A percentile compares a stretch with the other conserved stretches of the same genome.
phyloP scores from a whole-genome alignment of 192 early-diverging fungal species.

The Podila horticola region DNA sequence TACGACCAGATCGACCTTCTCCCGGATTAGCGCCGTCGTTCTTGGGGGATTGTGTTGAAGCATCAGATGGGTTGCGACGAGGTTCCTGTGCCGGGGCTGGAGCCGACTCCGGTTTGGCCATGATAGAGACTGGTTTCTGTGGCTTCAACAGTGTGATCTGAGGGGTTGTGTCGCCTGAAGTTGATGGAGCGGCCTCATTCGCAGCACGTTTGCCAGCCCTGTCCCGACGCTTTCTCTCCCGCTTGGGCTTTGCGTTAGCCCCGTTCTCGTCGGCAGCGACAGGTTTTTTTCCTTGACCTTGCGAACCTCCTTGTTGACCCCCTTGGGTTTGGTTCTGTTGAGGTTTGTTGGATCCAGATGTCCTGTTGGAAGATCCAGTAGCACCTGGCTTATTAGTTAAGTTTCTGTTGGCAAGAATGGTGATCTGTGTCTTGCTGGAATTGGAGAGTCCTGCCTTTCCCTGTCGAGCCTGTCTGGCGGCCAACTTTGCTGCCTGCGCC shows the following conservation, averaged over 20 bases:
- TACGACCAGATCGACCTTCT: background rate
- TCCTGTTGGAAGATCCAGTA: background rate
- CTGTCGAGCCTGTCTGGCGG: constrained; percentile 37
- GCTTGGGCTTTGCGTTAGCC: constrained; percentile 28
- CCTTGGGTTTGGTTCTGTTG: background rate
- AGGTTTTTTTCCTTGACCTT: constrained; percentile 3
- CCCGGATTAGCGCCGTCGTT: background rate
- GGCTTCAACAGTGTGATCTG: constrained; percentile 44
- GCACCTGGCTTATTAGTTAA: constrained; percentile 1
- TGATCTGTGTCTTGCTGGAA: constrained; percentile 33
- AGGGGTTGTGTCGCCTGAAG: constrained; percentile 5
- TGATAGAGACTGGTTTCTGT: background rate
- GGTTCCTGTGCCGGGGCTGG: background rate
- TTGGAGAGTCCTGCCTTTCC: constrained; percentile 36
- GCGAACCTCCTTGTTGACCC: background rate
- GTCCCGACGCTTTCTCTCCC: constrained; percentile 39
- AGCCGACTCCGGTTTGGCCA: background rate
- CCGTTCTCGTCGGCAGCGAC: constrained; percentile 1
- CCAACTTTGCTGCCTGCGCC: constrained; percentile 42
- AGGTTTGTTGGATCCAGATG: background rate
- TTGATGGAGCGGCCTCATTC: background rate
- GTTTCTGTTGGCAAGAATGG: constrained; percentile 34
- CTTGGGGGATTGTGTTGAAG: background rate
- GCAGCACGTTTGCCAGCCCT: constrained; percentile 27
- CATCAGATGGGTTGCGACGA: background rate